Percentiles rank a stretch among this genome's conserved stretches.
Conservation (phyloP, 2,329 filamentous ascomycete genomes). For the Neodidymelliopsis sp. region DNA sequence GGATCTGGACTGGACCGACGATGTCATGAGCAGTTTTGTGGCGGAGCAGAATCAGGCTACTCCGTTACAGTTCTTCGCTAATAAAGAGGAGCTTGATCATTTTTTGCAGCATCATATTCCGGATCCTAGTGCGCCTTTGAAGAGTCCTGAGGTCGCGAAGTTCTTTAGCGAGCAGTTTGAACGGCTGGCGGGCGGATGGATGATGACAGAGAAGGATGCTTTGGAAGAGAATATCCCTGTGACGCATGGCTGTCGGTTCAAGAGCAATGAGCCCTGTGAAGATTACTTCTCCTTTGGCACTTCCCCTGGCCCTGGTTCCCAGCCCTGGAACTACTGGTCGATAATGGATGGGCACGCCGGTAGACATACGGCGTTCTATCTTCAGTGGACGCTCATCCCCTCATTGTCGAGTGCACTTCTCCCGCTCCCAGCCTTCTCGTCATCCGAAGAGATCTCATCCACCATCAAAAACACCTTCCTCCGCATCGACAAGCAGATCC, state of each 20-base stretch:
- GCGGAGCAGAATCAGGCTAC: slow-evolving; percentile 22
- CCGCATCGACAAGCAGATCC: slow-evolving; percentile 65
- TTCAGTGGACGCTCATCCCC: slow-evolving; percentile 54
- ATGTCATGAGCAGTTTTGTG: slow-evolving; percentile 25
- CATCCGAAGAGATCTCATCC: slow-evolving; percentile 59
- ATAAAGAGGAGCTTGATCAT: slow-evolving; percentile 40
- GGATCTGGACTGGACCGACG: slow-evolving; percentile 31
- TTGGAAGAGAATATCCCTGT: slow-evolving; percentile 35
- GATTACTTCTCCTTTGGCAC: slow-evolving; percentile 43
- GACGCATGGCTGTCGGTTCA: slow-evolving; percentile 42
- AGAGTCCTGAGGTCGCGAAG: slow-evolving; percentile 28
- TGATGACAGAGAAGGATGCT: slow-evolving; percentile 37
- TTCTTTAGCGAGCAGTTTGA: slow-evolving; percentile 37
- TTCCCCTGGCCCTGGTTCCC: slow-evolving; percentile 35
- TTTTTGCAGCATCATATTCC: slow-evolving; percentile 35
- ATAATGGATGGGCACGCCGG: slow-evolving; percentile 62
- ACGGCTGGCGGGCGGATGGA: slow-evolving; percentile 37
- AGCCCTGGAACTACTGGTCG: slow-evolving; percentile 51
- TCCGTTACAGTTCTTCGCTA: slow-evolving; percentile 38
- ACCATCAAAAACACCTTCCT: slow-evolving; percentile 67
- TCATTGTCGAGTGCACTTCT: slow-evolving; percentile 51
- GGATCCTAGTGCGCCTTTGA: slow-evolving; percentile 27
- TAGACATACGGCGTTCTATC: slow-evolving; percentile 51
- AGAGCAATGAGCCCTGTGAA: slow-evolving; percentile 44
- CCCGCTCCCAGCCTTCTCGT: slow-evolving; percentile 36